Percentiles rank a stretch among this genome's conserved stretches.
These are phyloP conservation scores for Isochrysis galbana DNA, from an alignment of 78 protist species.

Conservation along the genomic window DNA sequence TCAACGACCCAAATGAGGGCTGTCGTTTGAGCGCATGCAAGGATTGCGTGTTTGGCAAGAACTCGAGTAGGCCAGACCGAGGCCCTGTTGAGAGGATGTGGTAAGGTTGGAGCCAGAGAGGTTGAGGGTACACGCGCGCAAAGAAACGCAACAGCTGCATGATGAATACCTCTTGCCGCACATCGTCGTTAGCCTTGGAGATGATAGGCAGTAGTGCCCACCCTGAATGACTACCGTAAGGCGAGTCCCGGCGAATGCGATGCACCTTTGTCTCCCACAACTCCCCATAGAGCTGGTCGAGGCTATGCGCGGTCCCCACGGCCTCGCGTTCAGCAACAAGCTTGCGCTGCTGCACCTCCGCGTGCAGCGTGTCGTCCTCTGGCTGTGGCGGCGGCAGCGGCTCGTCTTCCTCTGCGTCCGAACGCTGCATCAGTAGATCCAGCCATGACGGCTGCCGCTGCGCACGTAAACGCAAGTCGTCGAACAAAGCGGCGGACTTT, in stretches of 20 bases:
- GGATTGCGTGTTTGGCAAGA: neutral
- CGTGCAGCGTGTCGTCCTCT: neutral
- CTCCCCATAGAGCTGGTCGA: neutral
- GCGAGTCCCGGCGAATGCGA: neutral
- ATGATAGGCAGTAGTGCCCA: neutral
- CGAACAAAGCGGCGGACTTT: neutral
- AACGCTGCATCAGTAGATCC: neutral
- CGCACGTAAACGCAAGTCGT: neutral
- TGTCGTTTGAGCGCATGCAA: neutral
- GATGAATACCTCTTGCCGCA: conserved; percentile 16
- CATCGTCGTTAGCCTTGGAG: conserved; percentile 14
- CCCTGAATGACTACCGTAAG: neutral
- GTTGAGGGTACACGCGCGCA: neutral
- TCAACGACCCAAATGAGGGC: neutral
- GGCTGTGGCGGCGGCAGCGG: neutral
- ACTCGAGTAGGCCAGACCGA: neutral
- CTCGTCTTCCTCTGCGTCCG: neutral
- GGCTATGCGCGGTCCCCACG: neutral
- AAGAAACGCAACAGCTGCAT: neutral
- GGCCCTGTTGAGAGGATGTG: neutral
- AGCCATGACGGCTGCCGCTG: neutral
- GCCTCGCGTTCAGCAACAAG: neutral
- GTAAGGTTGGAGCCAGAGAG: neutral
- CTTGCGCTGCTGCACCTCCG: neutral
- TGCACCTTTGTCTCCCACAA: neutral